phyloP scores from a whole-genome alignment of 805 yeast genomes.

The Kazachstania taianensis region DNA sequence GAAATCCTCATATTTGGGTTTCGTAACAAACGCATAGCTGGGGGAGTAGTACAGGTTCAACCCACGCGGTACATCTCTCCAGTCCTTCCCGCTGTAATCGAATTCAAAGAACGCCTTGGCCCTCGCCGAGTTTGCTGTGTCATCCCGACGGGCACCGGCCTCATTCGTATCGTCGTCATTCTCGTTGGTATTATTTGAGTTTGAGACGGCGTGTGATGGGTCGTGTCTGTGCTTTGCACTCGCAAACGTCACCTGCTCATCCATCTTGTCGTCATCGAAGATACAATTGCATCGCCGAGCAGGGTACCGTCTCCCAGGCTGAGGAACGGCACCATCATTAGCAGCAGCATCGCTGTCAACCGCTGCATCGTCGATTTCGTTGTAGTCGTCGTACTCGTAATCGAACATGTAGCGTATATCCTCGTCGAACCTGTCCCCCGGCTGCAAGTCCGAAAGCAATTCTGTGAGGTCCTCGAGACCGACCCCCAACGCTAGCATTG shows the following conservation, averaged over 20 bases:
- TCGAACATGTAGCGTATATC: constrained; percentile 55
- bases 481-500: constrained; percentile 40
- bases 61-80: constrained; percentile 65
- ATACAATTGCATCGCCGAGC: constrained; percentile 29
- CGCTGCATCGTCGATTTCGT: constrained; percentile 28
- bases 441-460: constrained; percentile 43
- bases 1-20: constrained; percentile 10
- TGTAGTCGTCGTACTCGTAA: constrained; percentile 39
- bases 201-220: no score
- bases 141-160: not conserved
- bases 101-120: constrained; percentile 32
- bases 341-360: constrained; percentile 17
- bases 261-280: constrained; percentile 29
- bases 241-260: constrained; percentile 1
- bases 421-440: constrained; percentile 58
- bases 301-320: constrained; percentile 5
- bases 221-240: no score
- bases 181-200: constrained; percentile 20
- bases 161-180: constrained; percentile 11
- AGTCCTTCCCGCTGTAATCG: constrained; percentile 54
- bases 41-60: constrained; percentile 34
- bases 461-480: constrained; percentile 43
- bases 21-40: constrained; percentile 13
- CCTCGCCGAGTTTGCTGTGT: not conserved
- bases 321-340: constrained; percentile 1